These are phyloP conservation scores for Mrakia frigida DNA, from an alignment of 768 basidiomycete genomes.

Conservation along the genomic window DNA sequence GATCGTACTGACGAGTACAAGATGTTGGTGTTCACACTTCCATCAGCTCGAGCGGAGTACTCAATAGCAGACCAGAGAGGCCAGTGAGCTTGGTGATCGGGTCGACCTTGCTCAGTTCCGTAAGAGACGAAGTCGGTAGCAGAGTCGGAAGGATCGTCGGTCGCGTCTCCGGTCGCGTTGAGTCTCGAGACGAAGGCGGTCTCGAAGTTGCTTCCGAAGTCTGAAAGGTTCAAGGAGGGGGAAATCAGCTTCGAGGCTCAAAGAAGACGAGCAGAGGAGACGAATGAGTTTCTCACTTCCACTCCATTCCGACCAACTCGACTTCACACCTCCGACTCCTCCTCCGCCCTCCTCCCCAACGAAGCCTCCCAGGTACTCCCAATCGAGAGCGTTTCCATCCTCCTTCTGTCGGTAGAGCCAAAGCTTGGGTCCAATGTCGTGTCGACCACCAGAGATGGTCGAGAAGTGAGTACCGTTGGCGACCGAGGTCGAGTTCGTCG, in stretches of 20 bases:
- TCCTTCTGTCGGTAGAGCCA: slow-evolving; percentile 35
- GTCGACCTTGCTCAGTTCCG: slow-evolving; percentile 35
- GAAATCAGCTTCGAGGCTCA: background rate
- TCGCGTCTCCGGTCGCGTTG: slow-evolving; percentile 33
- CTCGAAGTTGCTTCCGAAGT: slow-evolving; percentile 36
- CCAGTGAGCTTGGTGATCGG: slow-evolving; percentile 33
- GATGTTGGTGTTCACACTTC: slow-evolving; percentile 1
- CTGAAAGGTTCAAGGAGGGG: background rate
- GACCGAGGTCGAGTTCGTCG: background rate
- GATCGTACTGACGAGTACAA: background rate
- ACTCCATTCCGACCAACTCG: slow-evolving; percentile 33
- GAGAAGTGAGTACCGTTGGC: slow-evolving; percentile 31
- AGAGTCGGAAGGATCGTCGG: slow-evolving; percentile 32
- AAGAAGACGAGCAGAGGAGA: background rate
- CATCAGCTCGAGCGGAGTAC: slow-evolving; percentile 5
- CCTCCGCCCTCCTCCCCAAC: background rate
- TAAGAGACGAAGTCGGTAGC: slow-evolving; percentile 33
- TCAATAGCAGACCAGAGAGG: slow-evolving; percentile 32
- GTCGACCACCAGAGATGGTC: slow-evolving; percentile 36
- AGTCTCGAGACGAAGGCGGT: slow-evolving; percentile 35
- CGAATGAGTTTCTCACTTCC: slow-evolving; percentile 27
- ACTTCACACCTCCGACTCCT: background rate
- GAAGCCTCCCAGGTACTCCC: slow-evolving; percentile 34
- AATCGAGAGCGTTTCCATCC: slow-evolving; percentile 30
- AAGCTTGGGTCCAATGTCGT: slow-evolving; percentile 32